Evolutionary conservation across 495 filamentous ascomycete species (phyloP).

Genomic region (Aspergillus sclerotioniger): DNA sequence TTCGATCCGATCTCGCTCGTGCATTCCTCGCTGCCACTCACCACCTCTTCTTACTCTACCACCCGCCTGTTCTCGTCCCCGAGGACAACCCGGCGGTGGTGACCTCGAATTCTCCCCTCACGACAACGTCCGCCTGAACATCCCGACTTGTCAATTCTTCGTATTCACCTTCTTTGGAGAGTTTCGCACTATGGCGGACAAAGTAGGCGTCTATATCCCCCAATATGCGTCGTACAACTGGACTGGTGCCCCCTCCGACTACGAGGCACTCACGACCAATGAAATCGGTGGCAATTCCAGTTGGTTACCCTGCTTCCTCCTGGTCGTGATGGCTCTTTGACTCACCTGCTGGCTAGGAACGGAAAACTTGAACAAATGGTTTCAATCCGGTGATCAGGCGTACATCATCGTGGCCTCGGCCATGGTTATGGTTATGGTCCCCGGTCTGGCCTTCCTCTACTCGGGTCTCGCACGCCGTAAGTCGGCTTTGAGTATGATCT

Average conservation of each 20-base stretch:
- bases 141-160: not conserved
- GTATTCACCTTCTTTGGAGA: not conserved
- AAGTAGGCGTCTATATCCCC: conserved; percentile 32
- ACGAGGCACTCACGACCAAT: conserved; percentile 68
- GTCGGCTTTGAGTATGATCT: conserved; percentile 68
- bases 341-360: conserved; percentile 40
- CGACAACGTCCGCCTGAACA: not conserved
- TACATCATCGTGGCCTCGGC: conserved; percentile 90
- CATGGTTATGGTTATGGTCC: conserved; percentile 93
- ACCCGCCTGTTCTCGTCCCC: conserved; percentile 1
- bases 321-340: conserved; percentile 3
- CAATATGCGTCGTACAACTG: conserved; percentile 71
- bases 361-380: conserved; percentile 91
- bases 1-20: not conserved
- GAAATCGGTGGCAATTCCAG: conserved; percentile 75
- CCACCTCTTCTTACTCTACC: not conserved
- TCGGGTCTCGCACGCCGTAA: conserved; percentile 64
- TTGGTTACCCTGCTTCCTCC: conserved; percentile 37
- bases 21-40: not conserved
- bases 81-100: conserved; percentile 5
- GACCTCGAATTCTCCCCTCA: not conserved
- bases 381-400: conserved; percentile 66
- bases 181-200: conserved; percentile 12
- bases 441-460: conserved; percentile 69
- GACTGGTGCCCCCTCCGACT: conserved; percentile 71